Percentiles rank a stretch among this genome's conserved stretches.
These are phyloP conservation scores for Leucaena leucocephala DNA, from an alignment of 306 rosid species.

Conservation along the genomic window DNA sequence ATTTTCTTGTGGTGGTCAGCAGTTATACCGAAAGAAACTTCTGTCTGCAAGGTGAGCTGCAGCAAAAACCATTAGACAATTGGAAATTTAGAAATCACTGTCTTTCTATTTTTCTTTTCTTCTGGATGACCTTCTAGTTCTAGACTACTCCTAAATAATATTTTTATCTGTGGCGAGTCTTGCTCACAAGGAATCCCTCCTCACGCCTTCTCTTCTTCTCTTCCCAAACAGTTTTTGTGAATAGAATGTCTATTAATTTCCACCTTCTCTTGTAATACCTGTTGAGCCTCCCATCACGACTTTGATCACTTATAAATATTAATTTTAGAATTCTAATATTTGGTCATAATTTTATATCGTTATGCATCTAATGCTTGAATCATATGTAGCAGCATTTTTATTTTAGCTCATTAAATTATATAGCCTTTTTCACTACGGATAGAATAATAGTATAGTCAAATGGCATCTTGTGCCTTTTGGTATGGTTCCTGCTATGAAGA, in stretches of 20 bases:
- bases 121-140: background rate
- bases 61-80: conserved; percentile 17
- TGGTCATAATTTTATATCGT: background rate
- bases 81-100: conserved; percentile 19
- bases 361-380: background rate
- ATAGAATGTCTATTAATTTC: conserved; percentile 20
- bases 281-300: background rate
- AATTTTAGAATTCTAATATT: background rate
- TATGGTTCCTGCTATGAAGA: conserved; percentile 28
- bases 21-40: conserved; percentile 61
- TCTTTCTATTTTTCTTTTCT: background rate
- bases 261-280: conserved; percentile 30
- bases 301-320: conserved; percentile 24
- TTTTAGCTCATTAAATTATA: background rate
- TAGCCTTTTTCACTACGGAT: too few relatives aligned
- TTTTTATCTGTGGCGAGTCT: conserved; percentile 2
- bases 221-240: background rate
- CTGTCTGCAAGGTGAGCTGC: conserved; percentile 74
- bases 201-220: background rate
- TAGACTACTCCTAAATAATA: background rate
- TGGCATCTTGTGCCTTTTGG: conserved; percentile 22
- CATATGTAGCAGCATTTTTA: background rate
- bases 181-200: background rate
- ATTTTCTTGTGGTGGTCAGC: conserved; percentile 76
- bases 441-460: conserved; percentile 3